phyloP scores from a whole-genome alignment of 306 rosid species.

The Sicyos edulis region DNA sequence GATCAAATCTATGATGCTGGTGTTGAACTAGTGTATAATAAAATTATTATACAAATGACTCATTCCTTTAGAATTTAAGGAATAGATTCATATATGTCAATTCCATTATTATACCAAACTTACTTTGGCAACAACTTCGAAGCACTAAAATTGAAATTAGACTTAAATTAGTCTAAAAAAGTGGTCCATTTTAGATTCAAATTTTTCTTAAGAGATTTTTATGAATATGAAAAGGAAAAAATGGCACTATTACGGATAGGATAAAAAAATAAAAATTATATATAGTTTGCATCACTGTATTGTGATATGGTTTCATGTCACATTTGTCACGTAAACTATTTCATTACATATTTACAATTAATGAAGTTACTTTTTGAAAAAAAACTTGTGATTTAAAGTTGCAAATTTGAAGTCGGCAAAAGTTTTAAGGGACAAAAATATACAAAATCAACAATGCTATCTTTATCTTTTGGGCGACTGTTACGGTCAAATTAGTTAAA shows the following conservation, averaged over 20 bases:
- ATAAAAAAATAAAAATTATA: background rate
- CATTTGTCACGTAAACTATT: background rate
- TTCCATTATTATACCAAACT: too few species aligned
- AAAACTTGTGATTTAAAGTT: background rate
- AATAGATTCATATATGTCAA: too few species aligned
- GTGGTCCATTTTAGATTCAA: background rate
- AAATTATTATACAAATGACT: too few species aligned
- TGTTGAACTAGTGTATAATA: too few species aligned
- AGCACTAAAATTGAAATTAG: background rate
- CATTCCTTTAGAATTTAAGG: too few species aligned
- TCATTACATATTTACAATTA: background rate
- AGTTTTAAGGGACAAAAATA: background rate
- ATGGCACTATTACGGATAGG: background rate
- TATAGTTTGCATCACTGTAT: background rate
- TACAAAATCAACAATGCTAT: background rate
- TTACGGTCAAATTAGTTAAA: too few species aligned
- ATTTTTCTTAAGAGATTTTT: background rate
- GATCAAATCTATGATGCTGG: too few species aligned
- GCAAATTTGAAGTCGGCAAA: background rate
- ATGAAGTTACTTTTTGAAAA: background rate
- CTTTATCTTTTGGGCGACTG: background rate
- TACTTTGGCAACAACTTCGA: too few species aligned
- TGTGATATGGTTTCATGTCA: background rate
- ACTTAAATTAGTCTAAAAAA: background rate
- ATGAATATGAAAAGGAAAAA: background rate